phyloP scores from a whole-genome alignment of 805 yeast genomes.

The Cyberlindnera maclurae region DNA sequence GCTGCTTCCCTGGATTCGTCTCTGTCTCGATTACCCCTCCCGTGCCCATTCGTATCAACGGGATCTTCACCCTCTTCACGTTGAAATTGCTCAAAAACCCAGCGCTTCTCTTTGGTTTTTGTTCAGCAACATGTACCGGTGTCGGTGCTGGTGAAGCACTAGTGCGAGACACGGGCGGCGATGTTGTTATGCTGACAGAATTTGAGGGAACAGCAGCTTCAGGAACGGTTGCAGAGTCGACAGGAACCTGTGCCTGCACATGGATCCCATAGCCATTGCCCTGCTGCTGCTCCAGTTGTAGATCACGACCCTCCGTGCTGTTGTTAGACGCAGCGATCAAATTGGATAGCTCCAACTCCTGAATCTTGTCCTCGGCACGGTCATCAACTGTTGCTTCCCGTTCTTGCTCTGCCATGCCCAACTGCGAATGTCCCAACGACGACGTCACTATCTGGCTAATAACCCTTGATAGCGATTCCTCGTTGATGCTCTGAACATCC shows the following conservation, averaged over 20 bases:
- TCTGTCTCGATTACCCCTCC: background rate
- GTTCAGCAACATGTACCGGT: background rate
- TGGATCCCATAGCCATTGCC: no score
- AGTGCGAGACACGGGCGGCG: no score
- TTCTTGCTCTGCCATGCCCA: no score
- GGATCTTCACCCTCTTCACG: conserved; percentile 21
- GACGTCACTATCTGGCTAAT: conserved; percentile 21
- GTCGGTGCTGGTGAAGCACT: conserved; percentile 2
- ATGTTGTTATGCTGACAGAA: background rate
- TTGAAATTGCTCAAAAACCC: conserved; percentile 18
- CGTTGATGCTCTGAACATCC: conserved; percentile 40
- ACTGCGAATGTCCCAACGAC: conserved; percentile 6
- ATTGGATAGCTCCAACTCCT: conserved; percentile 8
- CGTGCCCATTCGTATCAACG: conserved; percentile 15
- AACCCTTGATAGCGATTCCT: conserved; percentile 22
- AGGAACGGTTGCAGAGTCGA: no score
- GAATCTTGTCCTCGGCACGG: background rate
- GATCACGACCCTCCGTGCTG: background rate
- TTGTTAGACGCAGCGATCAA: conserved; percentile 3
- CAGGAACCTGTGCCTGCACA: no score
- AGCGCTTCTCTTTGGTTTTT: conserved; percentile 15
- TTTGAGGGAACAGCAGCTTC: background rate
- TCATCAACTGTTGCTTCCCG: background rate
- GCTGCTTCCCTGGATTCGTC: background rate
- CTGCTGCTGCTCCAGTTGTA: background rate